phyloP scores from a whole-genome alignment of 805 yeast genomes.

The Wickerhamiella qilinensis region DNA sequence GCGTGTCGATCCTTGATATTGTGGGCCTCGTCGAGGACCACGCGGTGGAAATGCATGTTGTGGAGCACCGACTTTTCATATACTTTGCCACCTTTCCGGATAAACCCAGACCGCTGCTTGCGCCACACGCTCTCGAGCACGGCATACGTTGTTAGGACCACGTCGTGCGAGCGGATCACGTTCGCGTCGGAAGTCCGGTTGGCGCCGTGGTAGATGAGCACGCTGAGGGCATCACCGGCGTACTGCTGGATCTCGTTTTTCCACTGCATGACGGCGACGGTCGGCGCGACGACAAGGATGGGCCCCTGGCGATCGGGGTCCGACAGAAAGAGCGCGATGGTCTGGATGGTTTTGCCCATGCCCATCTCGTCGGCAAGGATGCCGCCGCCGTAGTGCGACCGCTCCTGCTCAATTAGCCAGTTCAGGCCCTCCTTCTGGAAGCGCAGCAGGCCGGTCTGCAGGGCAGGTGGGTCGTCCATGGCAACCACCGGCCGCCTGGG shows the following conservation, averaged over 20 bases:
- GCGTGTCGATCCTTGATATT: conserved; percentile 90
- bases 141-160: conserved; percentile 80
- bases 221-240: conserved; percentile 53
- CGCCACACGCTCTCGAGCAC: conserved; percentile 78
- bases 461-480: conserved; percentile 53
- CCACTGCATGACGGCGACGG: conserved; percentile 99
- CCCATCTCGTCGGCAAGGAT: conserved; percentile 99
- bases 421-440: conserved; percentile 87
- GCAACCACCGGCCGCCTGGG: conserved; percentile 24
- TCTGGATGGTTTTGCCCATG: conserved; percentile 97
- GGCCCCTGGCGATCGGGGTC: conserved; percentile 37
- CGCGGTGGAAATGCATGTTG: conserved; percentile 59
- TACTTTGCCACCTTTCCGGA: conserved; percentile 49
- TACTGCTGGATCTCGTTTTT: conserved; percentile 78
- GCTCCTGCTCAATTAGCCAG: conserved; percentile 79
- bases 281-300: conserved; percentile 86
- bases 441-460: conserved; percentile 62
- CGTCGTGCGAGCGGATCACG: conserved; percentile 50
- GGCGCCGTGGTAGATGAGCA: conserved; percentile 73
- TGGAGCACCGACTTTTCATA: conserved; percentile 70
- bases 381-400: conserved; percentile 62
- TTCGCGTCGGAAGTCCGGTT: conserved; percentile 43
- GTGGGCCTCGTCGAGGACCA: conserved; percentile 91
- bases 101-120: conserved; percentile 70
- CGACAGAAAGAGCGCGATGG: conserved; percentile 69